Percentiles rank a stretch among this genome's conserved stretches.
Conservation (phyloP, 495 filamentous ascomycete species). For the Trichoderma virens region DNA sequence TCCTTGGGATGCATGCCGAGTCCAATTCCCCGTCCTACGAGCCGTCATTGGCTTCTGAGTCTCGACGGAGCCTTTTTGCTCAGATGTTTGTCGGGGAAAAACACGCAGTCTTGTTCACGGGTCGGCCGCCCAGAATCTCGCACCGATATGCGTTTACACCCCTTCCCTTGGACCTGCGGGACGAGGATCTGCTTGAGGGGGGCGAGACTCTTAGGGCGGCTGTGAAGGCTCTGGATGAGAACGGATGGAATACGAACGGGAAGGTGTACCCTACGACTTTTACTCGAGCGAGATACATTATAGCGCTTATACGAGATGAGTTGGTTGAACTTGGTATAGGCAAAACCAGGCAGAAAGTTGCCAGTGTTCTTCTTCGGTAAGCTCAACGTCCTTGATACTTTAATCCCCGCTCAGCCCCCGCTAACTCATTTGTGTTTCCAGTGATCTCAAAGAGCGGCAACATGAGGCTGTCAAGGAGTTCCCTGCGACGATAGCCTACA, state of each 20-base stretch:
- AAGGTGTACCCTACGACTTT: slow-evolving; percentile 31
- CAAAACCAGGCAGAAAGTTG: slow-evolving; percentile 35
- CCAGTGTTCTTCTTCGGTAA: slow-evolving; percentile 22
- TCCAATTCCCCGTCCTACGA: neutral
- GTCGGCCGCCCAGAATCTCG: slow-evolving; percentile 47
- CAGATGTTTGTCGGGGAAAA: slow-evolving; percentile 38
- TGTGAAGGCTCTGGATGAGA: slow-evolving; percentile 37
- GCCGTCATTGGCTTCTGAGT: slow-evolving; percentile 12
- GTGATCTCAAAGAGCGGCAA: slow-evolving; percentile 8
- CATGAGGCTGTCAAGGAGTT: slow-evolving; percentile 14
- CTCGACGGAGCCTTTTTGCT: slow-evolving; percentile 38
- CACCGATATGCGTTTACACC: slow-evolving; percentile 48
- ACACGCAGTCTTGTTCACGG: slow-evolving; percentile 7
- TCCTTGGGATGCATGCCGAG: slow-evolving; percentile 51
- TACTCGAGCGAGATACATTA: slow-evolving; percentile 41
- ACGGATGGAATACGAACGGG: slow-evolving; percentile 47
- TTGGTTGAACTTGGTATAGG: slow-evolving; percentile 48
- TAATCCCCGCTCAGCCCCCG: neutral
- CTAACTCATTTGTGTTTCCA: neutral
- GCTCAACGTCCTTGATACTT: neutral
- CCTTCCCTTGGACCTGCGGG: slow-evolving; percentile 47
- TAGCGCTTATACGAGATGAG: slow-evolving; percentile 47
- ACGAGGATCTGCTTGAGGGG: slow-evolving; percentile 22
- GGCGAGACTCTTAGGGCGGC: neutral
- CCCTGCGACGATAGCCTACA: slow-evolving; percentile 23